Base-by-base conservation (phyloP, 2,329 filamentous ascomycete species). In the Rhynchosporium agropyri region DNA sequence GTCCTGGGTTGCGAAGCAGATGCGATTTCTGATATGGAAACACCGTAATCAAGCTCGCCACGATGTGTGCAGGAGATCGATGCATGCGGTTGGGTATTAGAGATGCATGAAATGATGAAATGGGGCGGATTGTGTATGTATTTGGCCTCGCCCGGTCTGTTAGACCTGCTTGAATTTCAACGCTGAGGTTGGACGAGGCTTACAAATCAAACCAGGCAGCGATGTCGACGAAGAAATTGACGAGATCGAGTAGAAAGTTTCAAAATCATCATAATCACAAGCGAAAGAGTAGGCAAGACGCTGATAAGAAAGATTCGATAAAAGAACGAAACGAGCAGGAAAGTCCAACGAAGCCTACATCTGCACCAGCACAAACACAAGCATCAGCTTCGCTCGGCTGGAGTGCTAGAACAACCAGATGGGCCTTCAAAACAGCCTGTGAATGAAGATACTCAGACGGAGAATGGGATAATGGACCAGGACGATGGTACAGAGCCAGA, bases 401-500 rank as follows among this genome's bases (percentile, higher is more conserved):
- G 12, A 13, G 36, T 40, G 28, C 51, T 28, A 54, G 40, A 42
- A 26, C n/a, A 26, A 15, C 3, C n/a, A 42, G 33, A 54, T 28
- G 20, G 20, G 4, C 36, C 51, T 20, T 9, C 20, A 15, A 20
- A n/a, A 8, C 38, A 54, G 10, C 51, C 36, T 9, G 38, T 28
- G 20, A 15, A 40, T 28, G 33, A 54, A 54, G 51, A 42, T 8
- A 7, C 15, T 54, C 51, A 28, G 51, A 54, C 10, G 40, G 51
- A 33, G 36, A 8, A n/a, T 54, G 51, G 51, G 51, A 54, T 15
- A 36, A 54, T 15, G 20, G 10, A 20, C 38, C 51, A 15, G 36
- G 51, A 29, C 51, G 36, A 38, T 54, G 51, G 51, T 54, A 20
- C n/a, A 54, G 51, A 40, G 51, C 51, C 20, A 54, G 51, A 40